Percentiles rank a stretch among this genome's conserved stretches.
These are phyloP conservation scores for Gardenia jasminoides DNA, from an alignment of 257 asterid species.

Conservation along the genomic window DNA sequence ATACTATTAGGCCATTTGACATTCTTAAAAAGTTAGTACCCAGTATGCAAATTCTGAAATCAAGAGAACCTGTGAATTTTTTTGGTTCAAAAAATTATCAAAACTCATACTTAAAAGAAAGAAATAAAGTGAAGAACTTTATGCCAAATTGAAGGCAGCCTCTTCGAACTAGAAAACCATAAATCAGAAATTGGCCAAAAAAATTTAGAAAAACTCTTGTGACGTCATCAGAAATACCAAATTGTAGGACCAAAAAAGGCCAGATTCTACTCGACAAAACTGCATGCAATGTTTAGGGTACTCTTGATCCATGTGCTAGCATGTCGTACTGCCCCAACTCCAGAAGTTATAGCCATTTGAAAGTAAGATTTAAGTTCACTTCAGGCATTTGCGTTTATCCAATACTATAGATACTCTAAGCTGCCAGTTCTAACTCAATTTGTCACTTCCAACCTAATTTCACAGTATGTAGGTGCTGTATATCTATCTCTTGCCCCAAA, in stretches of 20 bases:
- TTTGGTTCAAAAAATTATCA: too few species aligned
- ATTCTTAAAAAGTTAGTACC: not conserved
- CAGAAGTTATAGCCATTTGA: not conserved
- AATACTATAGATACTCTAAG: not conserved
- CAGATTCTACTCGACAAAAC: not conserved
- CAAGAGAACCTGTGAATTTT: not conserved
- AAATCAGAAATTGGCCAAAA: not conserved
- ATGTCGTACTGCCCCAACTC: not conserved
- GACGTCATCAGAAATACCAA: not conserved
- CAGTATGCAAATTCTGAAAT: not conserved
- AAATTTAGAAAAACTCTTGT: not conserved
- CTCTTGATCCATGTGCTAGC: not conserved
- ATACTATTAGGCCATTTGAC: not conserved
- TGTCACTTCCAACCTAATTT: not conserved
- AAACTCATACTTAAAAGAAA: not conserved
- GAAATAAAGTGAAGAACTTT: not conserved
- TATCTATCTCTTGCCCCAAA: not conserved
- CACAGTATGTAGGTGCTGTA: not conserved
- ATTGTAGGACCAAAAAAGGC: not conserved
- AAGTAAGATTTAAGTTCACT: not conserved
- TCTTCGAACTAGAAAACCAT: not conserved
- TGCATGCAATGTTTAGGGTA: not conserved
- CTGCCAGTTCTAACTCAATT: not conserved
- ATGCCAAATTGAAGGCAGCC: not conserved
- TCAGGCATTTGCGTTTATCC: not conserved